Evolutionary conservation across 1,284 basidiomycete species (phyloP), one percentile per base, ranked within the genome.

Genomic region (Cryptococcus sp.): DNA sequence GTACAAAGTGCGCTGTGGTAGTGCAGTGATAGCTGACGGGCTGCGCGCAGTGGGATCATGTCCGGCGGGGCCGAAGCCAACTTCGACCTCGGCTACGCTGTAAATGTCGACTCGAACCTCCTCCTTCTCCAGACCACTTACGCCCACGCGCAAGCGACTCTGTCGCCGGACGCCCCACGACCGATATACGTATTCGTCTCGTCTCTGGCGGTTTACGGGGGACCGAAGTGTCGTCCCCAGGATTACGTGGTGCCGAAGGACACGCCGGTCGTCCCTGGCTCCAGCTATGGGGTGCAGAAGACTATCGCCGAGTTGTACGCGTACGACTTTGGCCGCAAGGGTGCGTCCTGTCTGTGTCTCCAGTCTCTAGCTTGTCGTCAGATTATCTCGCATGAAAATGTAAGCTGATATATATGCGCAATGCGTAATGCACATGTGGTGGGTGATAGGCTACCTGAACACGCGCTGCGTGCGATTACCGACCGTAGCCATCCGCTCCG

Each of bases 41-140:
- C 3, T 25, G 25, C 25, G 25, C 13, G 22, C 62, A 79, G 76
- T 66, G 86, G 86, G 1, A 85, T 86, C 72, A 87, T 87, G 86
- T 86, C 84, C n/a, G 83, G 85, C 22, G 85, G 85, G 19, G 82
- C 84, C 17, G 86, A 88, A 71, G 83, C 84, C 59, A 82, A 86
- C 68, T 87, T 87, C 68, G 83, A 85, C 46, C 73, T 86, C 3
- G 85, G 85, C 5, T 78, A 85, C 63, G 56, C 68, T 0, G 84
- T 87, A 60, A 88, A 88, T 71, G 72, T 87, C 54, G 84, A 87
- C 70, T 85, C 84, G 10, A 81, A 87, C 51, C 80, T 85, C 42
- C 70, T 78, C 6, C 73, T 87, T 23, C 77, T 86, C 8, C 81
- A 85, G 42, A 79, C 80, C 3, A 74, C 83, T 4, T 80, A 82